These are phyloP conservation scores for Emergomyces orientalis DNA, from an alignment of 2,329 filamentous ascomycete genomes.

Conservation along the genomic window DNA sequence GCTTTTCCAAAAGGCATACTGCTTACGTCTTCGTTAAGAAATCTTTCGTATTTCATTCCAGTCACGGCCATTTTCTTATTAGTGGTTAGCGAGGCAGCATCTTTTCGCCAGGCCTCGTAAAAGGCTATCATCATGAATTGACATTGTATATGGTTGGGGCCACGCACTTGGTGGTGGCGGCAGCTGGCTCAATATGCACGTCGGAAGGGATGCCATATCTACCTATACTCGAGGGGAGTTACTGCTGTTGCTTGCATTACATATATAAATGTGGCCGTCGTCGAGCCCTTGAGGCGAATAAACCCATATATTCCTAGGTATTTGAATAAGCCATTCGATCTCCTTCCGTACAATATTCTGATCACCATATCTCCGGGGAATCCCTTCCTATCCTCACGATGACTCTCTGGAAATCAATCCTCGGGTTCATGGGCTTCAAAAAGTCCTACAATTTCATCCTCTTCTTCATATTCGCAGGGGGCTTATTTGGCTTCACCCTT, in stretches of 20 bases:
- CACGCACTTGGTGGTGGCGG: not conserved
- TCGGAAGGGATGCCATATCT: not conserved
- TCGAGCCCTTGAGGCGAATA: not conserved
- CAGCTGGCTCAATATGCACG: not conserved
- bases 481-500: slow-evolving; percentile 42
- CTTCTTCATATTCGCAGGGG: slow-evolving; percentile 41
- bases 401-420: slow-evolving; percentile 1
- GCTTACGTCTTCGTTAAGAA: not conserved
- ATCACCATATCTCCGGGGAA: not conserved
- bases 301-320: not conserved
- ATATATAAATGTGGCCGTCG: not conserved
- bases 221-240: not conserved
- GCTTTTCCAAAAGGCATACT: not conserved
- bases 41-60: not conserved
- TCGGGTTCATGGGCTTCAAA: slow-evolving; percentile 41
- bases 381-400: slow-evolving; percentile 15
- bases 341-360: not conserved
- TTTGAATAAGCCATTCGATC: not conserved
- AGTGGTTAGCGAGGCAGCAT: not conserved
- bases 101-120: not conserved
- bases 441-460: slow-evolving; percentile 51
- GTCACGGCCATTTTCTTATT: not conserved
- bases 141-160: not conserved
- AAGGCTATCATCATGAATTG: not conserved
- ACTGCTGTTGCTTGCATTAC: not conserved